Evolutionary conservation across 805 yeast species (phyloP), one percentile per base, ranked within the genome.

Genomic region (Yarrowia hollandica): DNA sequence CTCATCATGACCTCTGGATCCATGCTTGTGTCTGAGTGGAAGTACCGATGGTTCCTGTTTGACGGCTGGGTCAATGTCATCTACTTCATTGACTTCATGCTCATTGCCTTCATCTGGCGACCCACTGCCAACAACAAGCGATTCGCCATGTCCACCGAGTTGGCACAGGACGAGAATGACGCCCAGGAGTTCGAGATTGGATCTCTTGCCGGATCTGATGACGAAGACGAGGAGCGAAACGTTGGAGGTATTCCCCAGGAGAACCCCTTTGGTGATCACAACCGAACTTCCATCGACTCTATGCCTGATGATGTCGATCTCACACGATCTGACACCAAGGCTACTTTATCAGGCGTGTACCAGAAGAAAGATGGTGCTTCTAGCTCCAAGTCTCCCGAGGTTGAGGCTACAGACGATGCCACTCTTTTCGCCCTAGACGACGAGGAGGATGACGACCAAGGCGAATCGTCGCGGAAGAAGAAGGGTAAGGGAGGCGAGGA

Each of bases 51-150:
- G 76, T 90, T 94, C 67, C 73, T 90, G 58, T 79, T 86, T 42
- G 97, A 92, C 66, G 95, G 96, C 75, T 91, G 98, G 97, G 96
- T 97, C 35, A 85, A 96, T 50, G 79, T 90, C 50, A 85, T 90
- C 12, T 94, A 90, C 74, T 89, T 88, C 68, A 73, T 85, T 48
- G 91, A 91, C 34, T 91, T 94, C 71, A 80, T 86, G 66, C 82
- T 90, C 9, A 79, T 94, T 63, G 88, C 96, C 5, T 82, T 90
- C 76, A 81, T 94, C 63, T 94, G 99, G 99, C 85, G 99, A 72
- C 99, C 99, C 58, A 92, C 97, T 0, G 94, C 87, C 65, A 90
- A 96, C 37, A 90, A 96, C 60, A 88, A 91, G 68, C 85, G 95
- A 82, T 81, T 94, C 68, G 98, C 97, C 11, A 91, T 91, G 63